These are phyloP conservation scores for Clarireedia hainanense DNA, from an alignment of 2,329 filamentous ascomycete genomes.

Conservation along the genomic window DNA sequence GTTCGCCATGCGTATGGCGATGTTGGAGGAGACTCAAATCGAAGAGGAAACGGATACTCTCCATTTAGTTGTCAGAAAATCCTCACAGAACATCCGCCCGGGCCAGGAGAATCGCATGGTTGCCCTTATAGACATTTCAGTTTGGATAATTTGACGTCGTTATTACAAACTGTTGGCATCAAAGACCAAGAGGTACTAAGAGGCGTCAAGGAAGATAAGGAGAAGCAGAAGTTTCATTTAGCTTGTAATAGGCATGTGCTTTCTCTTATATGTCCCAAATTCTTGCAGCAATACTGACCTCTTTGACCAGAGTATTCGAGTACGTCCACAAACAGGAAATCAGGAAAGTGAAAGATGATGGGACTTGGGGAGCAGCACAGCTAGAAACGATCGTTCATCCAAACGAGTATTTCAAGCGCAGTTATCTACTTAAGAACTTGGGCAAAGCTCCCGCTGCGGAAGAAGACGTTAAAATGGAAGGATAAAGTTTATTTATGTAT, in stretches of 20 bases:
- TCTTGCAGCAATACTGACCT: conserved; percentile 9
- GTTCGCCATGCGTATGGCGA: conserved; percentile 92
- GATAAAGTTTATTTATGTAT: conserved; percentile 1
- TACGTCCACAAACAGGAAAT: conserved; percentile 72
- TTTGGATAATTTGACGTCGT: conserved; percentile 69
- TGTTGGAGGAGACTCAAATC: conserved; percentile 85
- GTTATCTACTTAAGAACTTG: conserved; percentile 79
- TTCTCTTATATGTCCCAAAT: neutral
- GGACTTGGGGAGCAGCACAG: conserved; percentile 63
- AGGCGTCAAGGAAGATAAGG: conserved; percentile 81
- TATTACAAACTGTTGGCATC: conserved; percentile 75
- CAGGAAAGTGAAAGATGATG: conserved; percentile 67
- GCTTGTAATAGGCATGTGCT: conserved; percentile 73
- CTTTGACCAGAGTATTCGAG: conserved; percentile 68
- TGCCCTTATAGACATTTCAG: conserved; percentile 94
- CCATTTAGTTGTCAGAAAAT: conserved; percentile 95
- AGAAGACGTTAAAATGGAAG: conserved; percentile 7
- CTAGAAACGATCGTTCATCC: conserved; percentile 95
- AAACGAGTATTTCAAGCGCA: conserved; percentile 96
- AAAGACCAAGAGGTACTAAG: conserved; percentile 69
- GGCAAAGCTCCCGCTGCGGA: conserved; percentile 26
- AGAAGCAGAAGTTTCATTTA: conserved; percentile 83
- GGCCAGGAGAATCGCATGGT: conserved; percentile 84
- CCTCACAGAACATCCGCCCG: conserved; percentile 78
- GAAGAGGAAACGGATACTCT: conserved; percentile 78